phyloP scores from a whole-genome alignment of 768 basidiomycete genomes.

The Phanerochaete sordida region DNA sequence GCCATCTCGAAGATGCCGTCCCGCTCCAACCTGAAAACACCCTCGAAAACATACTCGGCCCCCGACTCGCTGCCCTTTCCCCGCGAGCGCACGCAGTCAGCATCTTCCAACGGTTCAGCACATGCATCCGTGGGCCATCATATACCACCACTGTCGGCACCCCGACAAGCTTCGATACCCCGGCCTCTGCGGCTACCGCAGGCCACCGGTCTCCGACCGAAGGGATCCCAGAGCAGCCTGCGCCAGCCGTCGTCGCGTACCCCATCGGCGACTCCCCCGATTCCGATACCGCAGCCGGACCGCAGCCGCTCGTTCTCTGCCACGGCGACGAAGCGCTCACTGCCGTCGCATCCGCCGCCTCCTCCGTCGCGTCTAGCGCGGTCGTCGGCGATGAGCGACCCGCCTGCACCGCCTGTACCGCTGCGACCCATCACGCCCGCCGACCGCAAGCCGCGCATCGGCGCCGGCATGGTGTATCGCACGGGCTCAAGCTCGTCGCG shows the following conservation, averaged over 20 bases:
- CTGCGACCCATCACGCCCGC: not conserved
- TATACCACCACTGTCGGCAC: not conserved
- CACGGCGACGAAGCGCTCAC: not conserved
- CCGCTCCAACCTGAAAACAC: not conserved
- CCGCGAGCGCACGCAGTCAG: constrained; percentile 10
- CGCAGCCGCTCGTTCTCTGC: not conserved
- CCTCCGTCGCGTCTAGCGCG: not conserved
- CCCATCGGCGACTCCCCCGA: not conserved
- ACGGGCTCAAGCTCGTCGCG: constrained; percentile 18
- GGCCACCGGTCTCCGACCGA: constrained; percentile 11
- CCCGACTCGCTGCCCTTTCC: not conserved
- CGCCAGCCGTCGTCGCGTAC: not conserved
- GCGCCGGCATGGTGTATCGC: constrained; percentile 68
- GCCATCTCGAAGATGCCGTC: not conserved
- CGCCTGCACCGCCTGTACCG: constrained; percentile 5
- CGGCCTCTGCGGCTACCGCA: constrained; percentile 20
- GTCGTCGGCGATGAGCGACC: constrained; percentile 1
- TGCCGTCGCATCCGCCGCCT: not conserved
- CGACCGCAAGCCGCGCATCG: constrained; percentile 52
- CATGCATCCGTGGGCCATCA: constrained; percentile 5
- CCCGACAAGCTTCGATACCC: constrained; percentile 12
- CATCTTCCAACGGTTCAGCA: constrained; percentile 7
- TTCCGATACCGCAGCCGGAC: not conserved
- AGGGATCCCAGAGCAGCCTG: constrained; percentile 7
- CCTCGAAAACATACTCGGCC: not conserved